Conservation (phyloP, 1,284 basidiomycete genomes). For the Caloboletus inedulis region DNA sequence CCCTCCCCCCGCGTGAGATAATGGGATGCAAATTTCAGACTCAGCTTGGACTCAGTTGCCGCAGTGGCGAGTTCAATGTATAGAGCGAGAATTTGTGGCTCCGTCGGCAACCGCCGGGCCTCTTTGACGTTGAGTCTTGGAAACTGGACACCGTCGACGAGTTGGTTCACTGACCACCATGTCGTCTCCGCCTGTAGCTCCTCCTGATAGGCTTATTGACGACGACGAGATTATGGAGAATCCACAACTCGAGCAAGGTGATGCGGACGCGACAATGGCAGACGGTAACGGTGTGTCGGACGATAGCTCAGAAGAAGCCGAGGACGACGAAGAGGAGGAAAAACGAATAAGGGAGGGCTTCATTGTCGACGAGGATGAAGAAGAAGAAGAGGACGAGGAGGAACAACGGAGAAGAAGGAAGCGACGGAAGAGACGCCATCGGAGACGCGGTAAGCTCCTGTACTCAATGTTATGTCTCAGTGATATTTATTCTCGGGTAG, state of each 20-base stretch:
- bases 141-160: constrained; percentile 8
- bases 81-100: constrained; percentile 18
- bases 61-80: too few relatives aligned
- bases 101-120: constrained; percentile 26
- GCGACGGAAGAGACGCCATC: constrained; percentile 67
- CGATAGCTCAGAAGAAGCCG: constrained; percentile 83
- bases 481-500: constrained; percentile 19
- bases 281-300: constrained; percentile 49
- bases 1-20: too few relatives aligned
- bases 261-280: constrained; percentile 52
- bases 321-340: constrained; percentile 81
- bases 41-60: too few relatives aligned
- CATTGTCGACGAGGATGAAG: constrained; percentile 83
- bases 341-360: constrained; percentile 74
- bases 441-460: constrained; percentile 46
- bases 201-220: constrained; percentile 32
- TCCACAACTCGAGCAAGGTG: constrained; percentile 47
- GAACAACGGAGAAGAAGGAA: constrained; percentile 56
- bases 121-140: constrained; percentile 8
- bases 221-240: constrained; percentile 60
- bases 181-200: constrained; percentile 48
- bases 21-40: too few relatives aligned
- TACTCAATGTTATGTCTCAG: not conserved
- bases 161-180: constrained; percentile 39
- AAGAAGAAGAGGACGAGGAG: constrained; percentile 60